Evolutionary conservation across 768 basidiomycete species (phyloP).

Genomic region (Lentinus tigrinus): DNA sequence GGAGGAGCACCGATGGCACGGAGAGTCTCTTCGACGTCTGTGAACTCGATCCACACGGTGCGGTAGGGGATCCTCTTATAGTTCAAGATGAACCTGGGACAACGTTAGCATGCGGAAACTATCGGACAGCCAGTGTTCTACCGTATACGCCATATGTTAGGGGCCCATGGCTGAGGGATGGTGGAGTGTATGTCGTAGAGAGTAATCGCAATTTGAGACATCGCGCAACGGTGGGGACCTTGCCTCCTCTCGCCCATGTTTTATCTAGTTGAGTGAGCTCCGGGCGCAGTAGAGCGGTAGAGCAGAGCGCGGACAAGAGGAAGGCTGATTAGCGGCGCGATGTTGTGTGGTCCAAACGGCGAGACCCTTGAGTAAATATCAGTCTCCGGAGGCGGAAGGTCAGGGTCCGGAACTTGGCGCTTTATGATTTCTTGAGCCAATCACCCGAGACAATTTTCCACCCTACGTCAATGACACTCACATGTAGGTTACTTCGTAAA

Average conservation of each 20-base stretch:
- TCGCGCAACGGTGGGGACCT: conserved; percentile 10
- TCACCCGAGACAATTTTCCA: background rate
- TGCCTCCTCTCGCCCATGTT: background rate
- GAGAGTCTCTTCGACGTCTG: conserved; percentile 63
- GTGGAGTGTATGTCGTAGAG: conserved; percentile 67
- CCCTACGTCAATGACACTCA: background rate
- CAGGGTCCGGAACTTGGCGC: conserved; percentile 5
- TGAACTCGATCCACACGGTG: conserved; percentile 70
- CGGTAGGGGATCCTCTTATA: conserved; percentile 70
- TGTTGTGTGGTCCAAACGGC: background rate
- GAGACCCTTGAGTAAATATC: conserved; percentile 2
- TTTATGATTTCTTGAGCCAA: conserved; percentile 10
- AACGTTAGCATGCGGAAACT: background rate
- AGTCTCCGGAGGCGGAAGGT: conserved; percentile 8
- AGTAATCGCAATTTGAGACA: conserved; percentile 53
- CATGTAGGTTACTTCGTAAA: too few species aligned
- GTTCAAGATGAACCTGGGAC: conserved; percentile 65
- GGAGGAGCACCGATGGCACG: conserved; percentile 60
- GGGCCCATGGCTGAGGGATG: conserved; percentile 69
- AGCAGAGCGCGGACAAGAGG: background rate
- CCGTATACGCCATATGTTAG: conserved; percentile 75
- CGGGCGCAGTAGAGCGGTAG: background rate
- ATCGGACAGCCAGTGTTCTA: conserved; percentile 24
- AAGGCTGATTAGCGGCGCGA: conserved; percentile 8
- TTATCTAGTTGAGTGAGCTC: background rate